Base-by-base conservation (phyloP, 2,329 filamentous ascomycete genomes). In the Zymoseptoria brevis region DNA sequence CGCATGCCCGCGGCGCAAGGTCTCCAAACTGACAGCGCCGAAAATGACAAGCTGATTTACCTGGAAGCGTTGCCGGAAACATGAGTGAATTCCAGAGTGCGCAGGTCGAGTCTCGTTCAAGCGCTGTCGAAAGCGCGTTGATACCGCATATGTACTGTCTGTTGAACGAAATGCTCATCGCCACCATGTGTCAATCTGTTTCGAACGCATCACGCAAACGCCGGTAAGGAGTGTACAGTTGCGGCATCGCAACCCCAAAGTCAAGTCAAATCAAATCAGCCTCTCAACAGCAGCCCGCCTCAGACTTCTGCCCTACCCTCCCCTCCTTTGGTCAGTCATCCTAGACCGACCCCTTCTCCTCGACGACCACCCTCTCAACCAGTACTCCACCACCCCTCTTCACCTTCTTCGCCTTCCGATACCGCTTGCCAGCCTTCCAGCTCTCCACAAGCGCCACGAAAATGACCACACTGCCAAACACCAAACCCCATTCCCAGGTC, bases 401-500 rank as follows among this genome's bases (percentile, higher is more conserved):
- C 50, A 50, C 55, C 13, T 57, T 56, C 13, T 57, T 58, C 9
- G 60, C 57, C 55, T 62, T 66, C 22, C 55, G 55, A 19, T 49
- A 54, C 4, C 76, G 69, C 68, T 79, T 78, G 29, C 75, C 62
- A 50, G 75, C 75, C 66, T 79, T 79, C 76, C 76, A 79, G 45
- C 64, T 71, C 67, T 79, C 76, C 16, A 78, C 75, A 0, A 73
- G 70, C 8, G 69, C 67, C 1, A 78, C 63, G 59, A 78, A 79
- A 2, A 74, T 66, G 1, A 75, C 71, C 8, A 77, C 66, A 19
- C 72, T 74, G 13, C 69, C 75, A 55, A 75, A 72, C 16, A 75
- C 73, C 21, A 79, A 67, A 16, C 74, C 76, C 77, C 77, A 79
- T 63, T 79, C 77, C 77, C 76, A 79, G 1, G 68, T 71, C 57